Percentiles rank a stretch among this genome's conserved stretches.
Conservation (phyloP, 768 basidiomycete genomes). For the Gymnopilus junonius region DNA sequence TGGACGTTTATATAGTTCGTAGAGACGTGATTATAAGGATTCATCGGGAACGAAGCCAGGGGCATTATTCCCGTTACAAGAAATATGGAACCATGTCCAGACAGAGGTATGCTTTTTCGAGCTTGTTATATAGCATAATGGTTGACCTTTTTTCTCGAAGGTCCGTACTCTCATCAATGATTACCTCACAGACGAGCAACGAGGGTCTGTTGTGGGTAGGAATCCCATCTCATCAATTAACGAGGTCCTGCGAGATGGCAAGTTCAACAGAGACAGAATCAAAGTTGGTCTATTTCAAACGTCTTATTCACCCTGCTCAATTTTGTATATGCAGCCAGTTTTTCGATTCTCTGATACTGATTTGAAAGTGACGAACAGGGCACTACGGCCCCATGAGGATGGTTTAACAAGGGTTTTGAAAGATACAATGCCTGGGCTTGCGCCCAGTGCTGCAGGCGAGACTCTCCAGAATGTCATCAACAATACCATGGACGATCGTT, state of each 20-base stretch:
- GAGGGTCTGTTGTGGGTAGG: constrained; percentile 74
- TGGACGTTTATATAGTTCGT: background rate
- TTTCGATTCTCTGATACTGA: constrained; percentile 96
- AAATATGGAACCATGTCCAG: constrained; percentile 89
- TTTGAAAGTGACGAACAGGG: constrained; percentile 65
- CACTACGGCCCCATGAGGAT: constrained; percentile 80
- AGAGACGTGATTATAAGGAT: constrained; percentile 87
- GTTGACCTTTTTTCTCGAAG: constrained; percentile 41
- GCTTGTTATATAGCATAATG: background rate
- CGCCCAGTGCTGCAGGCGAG: constrained; percentile 68
- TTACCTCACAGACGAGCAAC: constrained; percentile 92
- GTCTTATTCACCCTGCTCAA: background rate
- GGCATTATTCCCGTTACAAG: constrained; percentile 79
- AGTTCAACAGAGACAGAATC: constrained; percentile 73
- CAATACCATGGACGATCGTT: constrained; percentile 71
- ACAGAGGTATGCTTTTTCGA: constrained; percentile 66
- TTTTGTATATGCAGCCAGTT: constrained; percentile 56
- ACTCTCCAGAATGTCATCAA: constrained; percentile 64
- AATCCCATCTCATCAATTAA: constrained; percentile 94
- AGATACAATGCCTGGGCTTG: constrained; percentile 93
- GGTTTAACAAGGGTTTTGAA: constrained; percentile 81
- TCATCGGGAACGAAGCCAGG: constrained; percentile 78
- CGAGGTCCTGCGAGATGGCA: constrained; percentile 87
- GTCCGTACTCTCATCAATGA: constrained; percentile 83
- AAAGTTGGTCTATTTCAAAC: constrained; percentile 55